phyloP scores from a whole-genome alignment of 2,329 filamentous ascomycete species.

The Arthroderma sp. region DNA sequence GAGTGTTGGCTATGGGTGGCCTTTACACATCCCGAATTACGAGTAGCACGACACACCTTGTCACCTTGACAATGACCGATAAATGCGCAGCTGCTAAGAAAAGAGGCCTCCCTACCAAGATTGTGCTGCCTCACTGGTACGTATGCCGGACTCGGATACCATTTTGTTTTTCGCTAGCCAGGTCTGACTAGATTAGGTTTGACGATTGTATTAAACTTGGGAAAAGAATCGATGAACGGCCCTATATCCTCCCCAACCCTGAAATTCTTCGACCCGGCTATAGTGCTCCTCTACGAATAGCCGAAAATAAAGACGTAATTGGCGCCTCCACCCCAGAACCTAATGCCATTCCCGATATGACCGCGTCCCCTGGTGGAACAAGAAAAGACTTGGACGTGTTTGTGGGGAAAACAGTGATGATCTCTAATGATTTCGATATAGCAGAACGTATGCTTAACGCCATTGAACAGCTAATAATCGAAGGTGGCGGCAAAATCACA shows the following conservation, averaged over 20 bases:
- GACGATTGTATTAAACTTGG: conserved; percentile 92
- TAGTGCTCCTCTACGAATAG: conserved; percentile 42
- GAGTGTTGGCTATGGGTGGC: conserved; percentile 79
- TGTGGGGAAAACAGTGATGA: conserved; percentile 60
- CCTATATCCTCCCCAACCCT: conserved; percentile 75
- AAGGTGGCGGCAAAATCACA: conserved; percentile 60
- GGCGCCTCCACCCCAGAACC: conserved; percentile 52
- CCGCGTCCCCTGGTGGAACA: conserved; percentile 19
- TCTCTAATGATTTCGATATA: conserved; percentile 63
- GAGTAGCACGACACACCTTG: conserved; percentile 73
- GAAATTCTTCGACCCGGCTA: conserved; percentile 57
- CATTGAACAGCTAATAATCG: conserved; percentile 56
- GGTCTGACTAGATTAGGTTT: conserved; percentile 51
- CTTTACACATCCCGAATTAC: conserved; percentile 61
- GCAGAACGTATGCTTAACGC: conserved; percentile 53
- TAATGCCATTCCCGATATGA: conserved; percentile 26
- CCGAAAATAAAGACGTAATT: conserved; percentile 48
- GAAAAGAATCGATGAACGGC: conserved; percentile 75
- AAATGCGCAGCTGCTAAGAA: conserved; percentile 47
- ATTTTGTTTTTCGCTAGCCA: background rate
- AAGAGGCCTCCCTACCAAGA: conserved; percentile 51
- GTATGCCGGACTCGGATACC: conserved; percentile 18
- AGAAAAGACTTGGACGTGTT: conserved; percentile 59
- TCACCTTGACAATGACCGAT: conserved; percentile 62
- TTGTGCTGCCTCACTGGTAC: conserved; percentile 88